phyloP scores from a whole-genome alignment of 768 basidiomycete species.

The Amanita rimosa region DNA sequence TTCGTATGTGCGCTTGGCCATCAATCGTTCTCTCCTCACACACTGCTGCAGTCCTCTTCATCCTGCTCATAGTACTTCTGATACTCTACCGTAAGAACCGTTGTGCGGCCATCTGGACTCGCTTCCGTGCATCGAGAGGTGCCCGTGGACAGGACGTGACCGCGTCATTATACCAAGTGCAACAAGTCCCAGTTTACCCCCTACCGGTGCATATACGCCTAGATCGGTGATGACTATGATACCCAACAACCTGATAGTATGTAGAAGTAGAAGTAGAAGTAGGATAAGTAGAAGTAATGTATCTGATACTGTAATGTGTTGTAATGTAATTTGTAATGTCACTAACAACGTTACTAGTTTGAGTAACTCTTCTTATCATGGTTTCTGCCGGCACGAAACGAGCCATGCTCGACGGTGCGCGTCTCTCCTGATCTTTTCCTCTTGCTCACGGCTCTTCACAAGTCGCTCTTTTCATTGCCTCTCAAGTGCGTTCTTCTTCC shows the following conservation, averaged over 20 bases:
- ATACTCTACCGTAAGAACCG: neutral
- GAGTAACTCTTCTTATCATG: slow-evolving; percentile 15
- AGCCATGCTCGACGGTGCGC: slow-evolving; percentile 32
- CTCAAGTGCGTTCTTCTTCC: slow-evolving; percentile 25
- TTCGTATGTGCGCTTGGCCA: neutral
- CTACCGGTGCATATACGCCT: neutral
- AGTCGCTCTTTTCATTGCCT: slow-evolving; percentile 43
- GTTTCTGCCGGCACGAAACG: slow-evolving; percentile 28
- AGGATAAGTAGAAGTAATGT: neutral
- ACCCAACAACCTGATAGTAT: neutral
- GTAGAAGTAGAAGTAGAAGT: neutral
- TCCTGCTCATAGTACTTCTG: neutral
- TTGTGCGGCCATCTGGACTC: neutral
- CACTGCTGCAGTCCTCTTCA: neutral
- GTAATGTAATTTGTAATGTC: neutral
- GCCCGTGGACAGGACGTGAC: no score
- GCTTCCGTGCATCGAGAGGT: neutral
- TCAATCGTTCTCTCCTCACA: neutral
- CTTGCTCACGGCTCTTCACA: slow-evolving; percentile 7
- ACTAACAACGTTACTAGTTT: neutral
- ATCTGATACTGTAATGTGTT: no score
- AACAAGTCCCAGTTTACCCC: neutral
- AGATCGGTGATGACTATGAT: neutral
- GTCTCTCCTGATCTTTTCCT: slow-evolving; percentile 1
- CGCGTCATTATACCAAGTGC: neutral